Evolutionary conservation across 495 filamentous ascomycete genomes (phyloP).

Genomic region (Daldinia bambusicola): DNA sequence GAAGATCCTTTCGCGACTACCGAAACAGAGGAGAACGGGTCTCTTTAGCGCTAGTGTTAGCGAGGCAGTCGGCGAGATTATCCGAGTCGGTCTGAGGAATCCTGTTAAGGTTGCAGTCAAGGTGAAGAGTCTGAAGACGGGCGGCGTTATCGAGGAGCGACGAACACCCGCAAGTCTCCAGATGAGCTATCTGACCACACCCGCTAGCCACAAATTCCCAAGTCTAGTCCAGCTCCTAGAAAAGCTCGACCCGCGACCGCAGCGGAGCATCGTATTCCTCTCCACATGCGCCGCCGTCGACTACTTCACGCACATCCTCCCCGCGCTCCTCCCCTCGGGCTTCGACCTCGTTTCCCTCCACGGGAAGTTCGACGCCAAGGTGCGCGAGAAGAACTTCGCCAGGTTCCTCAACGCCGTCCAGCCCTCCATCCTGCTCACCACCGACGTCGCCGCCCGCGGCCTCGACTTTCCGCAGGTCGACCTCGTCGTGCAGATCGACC

Average conservation of each 20-base stretch:
- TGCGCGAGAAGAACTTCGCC: slow-evolving; percentile 81
- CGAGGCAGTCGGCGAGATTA: slow-evolving; percentile 89
- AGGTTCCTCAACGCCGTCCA: slow-evolving; percentile 73
- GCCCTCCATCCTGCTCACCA: slow-evolving; percentile 88
- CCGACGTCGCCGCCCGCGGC: slow-evolving; percentile 69
- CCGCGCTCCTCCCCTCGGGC: slow-evolving; percentile 67
- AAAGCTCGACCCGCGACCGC: slow-evolving; percentile 73
- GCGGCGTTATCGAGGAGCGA: slow-evolving; percentile 80
- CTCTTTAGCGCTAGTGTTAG: slow-evolving; percentile 93
- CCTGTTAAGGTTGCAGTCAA: slow-evolving; percentile 93
- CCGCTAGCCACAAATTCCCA: slow-evolving; percentile 79
- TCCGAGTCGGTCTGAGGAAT: slow-evolving; percentile 91
- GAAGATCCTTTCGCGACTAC: slow-evolving; percentile 82
- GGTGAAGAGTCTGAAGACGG: slow-evolving; percentile 70
- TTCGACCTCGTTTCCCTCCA: slow-evolving; percentile 83
- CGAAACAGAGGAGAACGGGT: slow-evolving; percentile 93
- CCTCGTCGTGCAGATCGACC: slow-evolving; percentile 91
- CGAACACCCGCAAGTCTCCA: slow-evolving; percentile 88
- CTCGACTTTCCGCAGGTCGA: slow-evolving; percentile 96
- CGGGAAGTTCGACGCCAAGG: slow-evolving; percentile 84
- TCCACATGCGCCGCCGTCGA: slow-evolving; percentile 96
- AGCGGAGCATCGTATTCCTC: slow-evolving; percentile 91
- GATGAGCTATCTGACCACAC: slow-evolving; percentile 84
- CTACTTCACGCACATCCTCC: slow-evolving; percentile 83
- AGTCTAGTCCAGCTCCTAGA: slow-evolving; percentile 76